These are phyloP conservation scores for Trametes maxima DNA, from an alignment of 768 basidiomycete species.

Conservation along the genomic window DNA sequence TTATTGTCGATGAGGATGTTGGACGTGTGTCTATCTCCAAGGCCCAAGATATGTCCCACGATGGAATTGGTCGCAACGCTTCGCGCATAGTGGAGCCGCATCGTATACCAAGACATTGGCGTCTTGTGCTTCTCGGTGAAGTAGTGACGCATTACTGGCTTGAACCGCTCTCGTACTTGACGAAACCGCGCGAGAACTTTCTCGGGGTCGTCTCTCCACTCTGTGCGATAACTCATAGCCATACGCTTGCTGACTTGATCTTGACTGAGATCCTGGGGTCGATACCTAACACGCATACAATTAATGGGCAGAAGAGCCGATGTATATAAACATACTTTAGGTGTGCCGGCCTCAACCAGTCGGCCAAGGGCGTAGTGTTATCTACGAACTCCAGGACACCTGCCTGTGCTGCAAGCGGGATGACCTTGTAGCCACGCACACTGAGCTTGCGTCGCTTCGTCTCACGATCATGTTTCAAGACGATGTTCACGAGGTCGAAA, in stretches of 20 bases:
- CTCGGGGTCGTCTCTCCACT: constrained; percentile 34
- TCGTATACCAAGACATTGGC: constrained; percentile 90
- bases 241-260: constrained; percentile 37
- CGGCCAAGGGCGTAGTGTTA: constrained; percentile 66
- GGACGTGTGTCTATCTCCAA: constrained; percentile 90
- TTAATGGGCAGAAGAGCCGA: not conserved
- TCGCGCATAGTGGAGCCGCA: constrained; percentile 86
- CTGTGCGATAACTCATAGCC: constrained; percentile 31
- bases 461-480: constrained; percentile 73
- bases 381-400: constrained; percentile 92
- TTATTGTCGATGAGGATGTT: constrained; percentile 88
- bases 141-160: constrained; percentile 92
- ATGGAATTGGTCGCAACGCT: constrained; percentile 94
- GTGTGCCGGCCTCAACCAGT: constrained; percentile 70
- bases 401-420: constrained; percentile 78
- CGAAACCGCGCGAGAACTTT: constrained; percentile 34
- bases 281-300: constrained; percentile 53
- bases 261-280: constrained; percentile 53
- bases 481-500: constrained; percentile 83
- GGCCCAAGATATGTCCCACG: constrained; percentile 87
- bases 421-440: constrained; percentile 85
- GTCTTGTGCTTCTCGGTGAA: constrained; percentile 89
- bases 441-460: constrained; percentile 71
- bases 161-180: constrained; percentile 45
- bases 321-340: constrained; percentile 53